Percentiles rank a stretch among this genome's conserved stretches.
phyloP scores from a whole-genome alignment of 768 basidiomycete genomes.

The Hericium rajendrae region DNA sequence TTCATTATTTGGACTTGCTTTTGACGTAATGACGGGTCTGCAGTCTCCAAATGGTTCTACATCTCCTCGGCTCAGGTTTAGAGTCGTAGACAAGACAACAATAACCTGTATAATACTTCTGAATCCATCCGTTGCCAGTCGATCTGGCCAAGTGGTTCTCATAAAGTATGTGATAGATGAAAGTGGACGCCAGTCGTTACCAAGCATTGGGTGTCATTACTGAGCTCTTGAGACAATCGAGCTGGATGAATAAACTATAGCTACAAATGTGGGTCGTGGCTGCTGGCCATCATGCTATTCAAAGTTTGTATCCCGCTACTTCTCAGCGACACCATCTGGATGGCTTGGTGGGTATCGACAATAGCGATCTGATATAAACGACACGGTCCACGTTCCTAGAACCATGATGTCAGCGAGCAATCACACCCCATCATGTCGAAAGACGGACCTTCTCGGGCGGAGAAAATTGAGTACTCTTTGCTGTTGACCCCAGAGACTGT shows the following conservation, averaged over 20 bases:
- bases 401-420: background rate
- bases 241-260: constrained; percentile 3
- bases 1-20: background rate
- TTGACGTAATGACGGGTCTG: constrained; percentile 1
- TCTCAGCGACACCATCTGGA: constrained; percentile 36
- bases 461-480: constrained; percentile 82
- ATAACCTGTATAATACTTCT: background rate
- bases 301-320: constrained; percentile 17
- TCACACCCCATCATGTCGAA: background rate
- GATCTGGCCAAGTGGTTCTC: no score
- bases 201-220: background rate
- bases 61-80: constrained; percentile 82
- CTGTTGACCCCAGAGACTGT: constrained; percentile 73
- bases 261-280: constrained; percentile 6
- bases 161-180: background rate
- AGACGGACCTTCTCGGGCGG: constrained; percentile 74
- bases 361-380: constrained; percentile 81
- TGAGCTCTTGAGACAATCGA: background rate
- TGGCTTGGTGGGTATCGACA: constrained; percentile 81
- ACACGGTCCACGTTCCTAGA: constrained; percentile 84
- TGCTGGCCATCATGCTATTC: background rate
- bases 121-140: no score
- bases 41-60: constrained; percentile 92
- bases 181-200: background rate
- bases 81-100: background rate